Evolutionary conservation across 139 green algal species (phyloP), one percentile per base, ranked within the genome.

Genomic region (Helicosporidium sp.): DNA sequence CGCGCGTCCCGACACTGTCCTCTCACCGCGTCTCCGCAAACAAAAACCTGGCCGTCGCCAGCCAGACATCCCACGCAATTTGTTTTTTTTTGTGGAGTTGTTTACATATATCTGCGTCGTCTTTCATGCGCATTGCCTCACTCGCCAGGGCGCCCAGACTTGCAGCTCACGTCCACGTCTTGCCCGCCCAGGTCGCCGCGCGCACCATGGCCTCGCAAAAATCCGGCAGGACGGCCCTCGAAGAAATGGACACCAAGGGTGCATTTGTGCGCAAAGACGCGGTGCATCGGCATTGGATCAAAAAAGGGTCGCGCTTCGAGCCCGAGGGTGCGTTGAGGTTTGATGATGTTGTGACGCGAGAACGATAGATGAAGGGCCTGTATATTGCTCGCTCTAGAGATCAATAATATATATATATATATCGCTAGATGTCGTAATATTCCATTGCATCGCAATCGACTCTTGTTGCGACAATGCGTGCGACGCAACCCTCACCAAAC

Each of bases 151-250:
- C n/a, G 31, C 31, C 13, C 10, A 37, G 31, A 37, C 10, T 37
- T 13, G 31, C 13, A 13, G 31, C 10, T 13, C 31, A 37, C 10
- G 13, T 18, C 31, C 31, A 18, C 10, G 10, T 37, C 31, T 13
- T 37, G 10, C 31, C 31, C 31, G 10, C 31, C 31, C 31, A 13
- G 10, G 31, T 13, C 31, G 13, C 31, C 31, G 10, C 31, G 25
- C 40, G 40, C 28, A 20, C 43, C 34, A 55, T 55, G 49, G 51
- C 39, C 26, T 41, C 23, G 41, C 23, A 24, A 25, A 26, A 42
- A n/a, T n/a, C n/a, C 3, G 58, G 58, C 7, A 51, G 60, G 7
- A 81, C 65, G 1, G 74, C 74, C 6, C 26, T 82, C 3, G 55
- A 74, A 0, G 74, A 82, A 50, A 67, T 61, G 31, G 31, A n/a